Base-by-base conservation (phyloP, 192 early-diverging fungal genomes). In the Gryganskiella cystojenkinii region DNA sequence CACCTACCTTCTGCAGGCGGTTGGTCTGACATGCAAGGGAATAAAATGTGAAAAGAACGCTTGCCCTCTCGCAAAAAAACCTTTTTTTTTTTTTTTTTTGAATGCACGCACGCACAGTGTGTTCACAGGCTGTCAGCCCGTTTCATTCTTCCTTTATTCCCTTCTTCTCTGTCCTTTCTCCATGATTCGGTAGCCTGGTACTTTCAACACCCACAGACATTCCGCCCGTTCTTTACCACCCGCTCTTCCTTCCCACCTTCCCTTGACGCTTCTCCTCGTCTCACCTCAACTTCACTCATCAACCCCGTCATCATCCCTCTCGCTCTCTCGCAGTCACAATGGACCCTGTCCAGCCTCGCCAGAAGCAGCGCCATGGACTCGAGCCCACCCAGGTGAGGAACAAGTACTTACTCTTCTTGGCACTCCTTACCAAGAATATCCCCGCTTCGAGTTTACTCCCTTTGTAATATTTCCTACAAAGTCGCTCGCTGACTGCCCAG, bases 351-450 rank as follows among this genome's bases (percentile, higher is more conserved):
- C 71, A 51, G 3, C 7, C 71, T 52, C 35, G 72, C 24, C 66
- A 59, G 31, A 78, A 78, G 66, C 71, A 67, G 52, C 60, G 74
- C 6, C 67, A 64, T 56, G 61, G 74, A 57, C 66, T 66, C 56
- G 74, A 78, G 74, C 74, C 74, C 37, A 69, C 53, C n/a, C 65
- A 78, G 74, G 74, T 78, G 60, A 69, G 66, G n/a, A n/a, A n/a
- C n/a, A n/a, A n/a, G n/a, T n/a, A n/a, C n/a, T n/a, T n/a, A n/a
- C n/a, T n/a, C n/a, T n/a, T n/a, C n/a, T n/a, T n/a, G n/a, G n/a
- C n/a, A n/a, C n/a, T n/a, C n/a, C n/a, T 20, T 22, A 35, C 20
- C 9, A 56, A 56, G 22, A 40, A 19, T 15, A 35, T n/a, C 19
- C 25, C 11, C 55, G 55, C 31, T 33, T 64, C 49, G 34, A 46